Evolutionary conservation across 2,329 filamentous ascomycete species (phyloP).

Genomic region (Sclerotinia nivalis): DNA sequence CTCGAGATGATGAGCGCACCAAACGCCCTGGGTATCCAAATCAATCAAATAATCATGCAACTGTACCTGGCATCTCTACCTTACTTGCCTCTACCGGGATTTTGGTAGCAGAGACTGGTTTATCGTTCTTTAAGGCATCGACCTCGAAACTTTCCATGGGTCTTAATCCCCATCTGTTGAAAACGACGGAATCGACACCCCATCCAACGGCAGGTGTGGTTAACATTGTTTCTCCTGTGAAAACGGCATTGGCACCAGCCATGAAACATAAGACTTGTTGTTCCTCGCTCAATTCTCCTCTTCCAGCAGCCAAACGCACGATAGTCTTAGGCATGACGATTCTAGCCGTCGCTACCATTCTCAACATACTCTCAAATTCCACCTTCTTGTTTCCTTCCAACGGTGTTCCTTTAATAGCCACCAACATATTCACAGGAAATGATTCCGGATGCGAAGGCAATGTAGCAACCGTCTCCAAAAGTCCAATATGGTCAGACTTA

Average conservation of each 20-base stretch:
- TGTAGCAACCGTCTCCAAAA: constrained; percentile 80
- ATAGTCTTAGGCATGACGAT: constrained; percentile 83
- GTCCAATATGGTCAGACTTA: constrained; percentile 74
- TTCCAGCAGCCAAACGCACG: constrained; percentile 80
- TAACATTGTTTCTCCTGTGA: constrained; percentile 94
- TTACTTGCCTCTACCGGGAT: neutral
- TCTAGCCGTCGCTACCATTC: constrained; percentile 81
- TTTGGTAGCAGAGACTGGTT: neutral
- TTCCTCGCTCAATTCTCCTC: constrained; percentile 82
- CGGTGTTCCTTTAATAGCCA: constrained; percentile 88
- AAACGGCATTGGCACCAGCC: constrained; percentile 91
- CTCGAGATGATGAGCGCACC: constrained; percentile 43
- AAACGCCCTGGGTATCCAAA: constrained; percentile 16
- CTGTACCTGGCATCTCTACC: neutral
- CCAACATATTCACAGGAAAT: constrained; percentile 87
- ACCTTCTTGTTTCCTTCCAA: constrained; percentile 73
- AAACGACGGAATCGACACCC: constrained; percentile 85
- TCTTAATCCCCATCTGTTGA: constrained; percentile 76
- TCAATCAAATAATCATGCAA: constrained; percentile 3
- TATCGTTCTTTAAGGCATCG: constrained; percentile 29
- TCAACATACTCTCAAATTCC: constrained; percentile 74
- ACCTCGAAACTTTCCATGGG: constrained; percentile 62
- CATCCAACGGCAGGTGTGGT: constrained; percentile 89
- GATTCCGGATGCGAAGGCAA: constrained; percentile 82
- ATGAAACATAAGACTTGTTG: constrained; percentile 88